Evolutionary conservation across 768 basidiomycete species (phyloP).

Genomic region (Rhodosporidiobolus odoratus): DNA sequence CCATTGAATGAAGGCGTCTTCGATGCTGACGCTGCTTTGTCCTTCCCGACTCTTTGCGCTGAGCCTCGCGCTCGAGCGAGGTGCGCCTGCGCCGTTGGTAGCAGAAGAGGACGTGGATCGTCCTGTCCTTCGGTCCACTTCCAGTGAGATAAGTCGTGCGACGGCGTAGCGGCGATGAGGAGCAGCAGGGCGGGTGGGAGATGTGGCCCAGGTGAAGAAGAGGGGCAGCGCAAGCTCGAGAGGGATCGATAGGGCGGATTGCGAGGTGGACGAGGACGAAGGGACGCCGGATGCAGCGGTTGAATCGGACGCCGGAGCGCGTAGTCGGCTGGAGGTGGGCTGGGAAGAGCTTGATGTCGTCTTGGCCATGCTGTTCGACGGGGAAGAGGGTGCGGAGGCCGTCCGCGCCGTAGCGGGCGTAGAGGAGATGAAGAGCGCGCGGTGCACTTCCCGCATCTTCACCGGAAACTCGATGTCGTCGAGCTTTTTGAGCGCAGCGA

Average conservation of each 20-base stretch:
- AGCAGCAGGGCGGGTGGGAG: neutral
- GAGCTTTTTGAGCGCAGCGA: slow-evolving; percentile 5
- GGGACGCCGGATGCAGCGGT: neutral
- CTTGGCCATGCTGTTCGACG: neutral
- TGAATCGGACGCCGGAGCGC: neutral
- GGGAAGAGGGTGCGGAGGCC: no score
- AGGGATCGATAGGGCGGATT: neutral
- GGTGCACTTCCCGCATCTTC: slow-evolving; percentile 3
- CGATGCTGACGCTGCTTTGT: neutral
- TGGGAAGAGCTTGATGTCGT: neutral
- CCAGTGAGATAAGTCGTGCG: slow-evolving; percentile 13
- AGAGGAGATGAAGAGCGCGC: neutral
- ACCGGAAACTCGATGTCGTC: slow-evolving; percentile 23
- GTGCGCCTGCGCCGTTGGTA: neutral
- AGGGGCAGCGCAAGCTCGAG: slow-evolving; percentile 11
- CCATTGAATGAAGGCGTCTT: slow-evolving; percentile 29
- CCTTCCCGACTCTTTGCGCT: neutral
- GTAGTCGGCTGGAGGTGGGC: neutral
- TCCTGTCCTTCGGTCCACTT: slow-evolving; percentile 3
- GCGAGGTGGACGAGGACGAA: neutral
- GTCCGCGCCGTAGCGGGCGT: no score
- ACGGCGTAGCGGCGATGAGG: slow-evolving; percentile 24
- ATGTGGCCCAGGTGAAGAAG: slow-evolving; percentile 33
- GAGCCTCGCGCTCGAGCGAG: neutral
- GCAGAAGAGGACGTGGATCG: neutral